Percentiles rank a stretch among this genome's conserved stretches.
Evolutionary conservation across 1,284 basidiomycete species (phyloP).

Genomic region (Pseudozyma tsukubaensis): DNA sequence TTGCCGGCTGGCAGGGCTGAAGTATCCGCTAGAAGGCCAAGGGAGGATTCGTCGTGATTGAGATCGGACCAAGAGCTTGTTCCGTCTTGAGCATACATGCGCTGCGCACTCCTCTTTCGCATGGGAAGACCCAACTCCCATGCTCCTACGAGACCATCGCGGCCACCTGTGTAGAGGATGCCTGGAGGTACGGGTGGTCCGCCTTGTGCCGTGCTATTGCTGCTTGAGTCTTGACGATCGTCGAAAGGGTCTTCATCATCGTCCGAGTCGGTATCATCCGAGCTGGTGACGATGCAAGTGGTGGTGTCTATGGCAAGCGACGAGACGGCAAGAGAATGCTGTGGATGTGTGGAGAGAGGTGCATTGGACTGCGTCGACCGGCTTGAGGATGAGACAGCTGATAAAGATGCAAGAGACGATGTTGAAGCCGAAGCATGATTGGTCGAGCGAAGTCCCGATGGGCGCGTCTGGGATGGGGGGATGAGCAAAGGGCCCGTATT

Average conservation of each 20-base stretch:
- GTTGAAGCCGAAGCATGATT: conserved; percentile 19
- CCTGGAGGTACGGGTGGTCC: conserved; percentile 76
- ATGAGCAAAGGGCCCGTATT: conserved; percentile 39
- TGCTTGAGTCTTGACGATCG: conserved; percentile 2
- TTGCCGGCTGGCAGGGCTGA: conserved; percentile 15
- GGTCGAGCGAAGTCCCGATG: not conserved
- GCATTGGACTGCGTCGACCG: conserved; percentile 24
- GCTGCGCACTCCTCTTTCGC: conserved; percentile 62
- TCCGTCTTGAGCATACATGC: conserved; percentile 11
- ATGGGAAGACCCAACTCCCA: conserved; percentile 88
- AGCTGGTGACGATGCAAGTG: conserved; percentile 41
- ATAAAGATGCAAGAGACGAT: conserved; percentile 9
- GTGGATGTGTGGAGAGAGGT: conserved; percentile 39
- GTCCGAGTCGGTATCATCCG: not conserved
- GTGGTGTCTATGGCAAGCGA: conserved; percentile 60
- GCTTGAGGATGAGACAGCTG: conserved; percentile 9
- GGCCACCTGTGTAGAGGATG: conserved; percentile 90
- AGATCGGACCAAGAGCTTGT: conserved; percentile 10
- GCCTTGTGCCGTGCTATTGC: not conserved
- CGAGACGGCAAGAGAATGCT: conserved; percentile 63
- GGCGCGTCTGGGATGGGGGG: conserved; percentile 9
- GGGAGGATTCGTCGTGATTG: conserved; percentile 24
- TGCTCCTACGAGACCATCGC: conserved; percentile 88
- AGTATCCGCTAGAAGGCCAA: conserved; percentile 30
- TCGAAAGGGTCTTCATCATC: conserved; percentile 8